Evolutionary conservation across 371 early-diverging fungal species (phyloP), one percentile per base, ranked within the genome.

Genomic region (Lichtheimia hyalospora): DNA sequence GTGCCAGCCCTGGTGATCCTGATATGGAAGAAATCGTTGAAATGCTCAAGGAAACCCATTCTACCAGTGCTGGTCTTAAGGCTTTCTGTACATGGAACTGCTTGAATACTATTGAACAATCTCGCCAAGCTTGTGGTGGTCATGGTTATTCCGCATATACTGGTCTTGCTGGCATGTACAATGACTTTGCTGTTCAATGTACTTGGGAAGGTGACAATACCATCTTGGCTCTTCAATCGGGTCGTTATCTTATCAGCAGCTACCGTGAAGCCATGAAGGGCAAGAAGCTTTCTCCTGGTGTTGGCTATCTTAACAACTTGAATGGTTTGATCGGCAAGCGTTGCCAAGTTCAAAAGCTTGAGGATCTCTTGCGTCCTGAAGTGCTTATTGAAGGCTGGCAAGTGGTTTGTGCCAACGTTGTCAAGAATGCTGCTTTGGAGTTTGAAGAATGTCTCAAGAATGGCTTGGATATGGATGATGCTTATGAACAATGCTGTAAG

Each of bases 171-270:
- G 83, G 84, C 44, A 87, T 92, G 69, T 93, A 92, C 77, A 82
- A 86, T 59, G 94, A 95, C 75, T 95, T 94, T 77, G 92, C 94
- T 48, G 95, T 95, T 23, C 94, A 94, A 64, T 94, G 95, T 77
- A 94, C 95, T 28, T 94, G 95, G 95, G 95, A 92, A 69, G 92
- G 92, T 62, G 92, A 92, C 74, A 95, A 94, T 71, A 94, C 95
- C 55, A 92, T 96, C 52, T 75, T 94, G 71, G 92, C 93, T 4
- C 84, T 95, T 54, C 96, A 96, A 69, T 83, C 91, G 27, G 95
- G 95, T 49, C 89, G 96, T 62, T 96, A 93, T 67, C 78, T 96
- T 58, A 89, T 96, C 53, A 77, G 82, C 60, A 88, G 90, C 54
- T 92, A 90, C 68, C 86, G 89, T 28, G 92, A 92, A 49, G 88